Evolutionary conservation across 208 protist species (phyloP).

Genomic region (Wallacemonas sp.): DNA sequence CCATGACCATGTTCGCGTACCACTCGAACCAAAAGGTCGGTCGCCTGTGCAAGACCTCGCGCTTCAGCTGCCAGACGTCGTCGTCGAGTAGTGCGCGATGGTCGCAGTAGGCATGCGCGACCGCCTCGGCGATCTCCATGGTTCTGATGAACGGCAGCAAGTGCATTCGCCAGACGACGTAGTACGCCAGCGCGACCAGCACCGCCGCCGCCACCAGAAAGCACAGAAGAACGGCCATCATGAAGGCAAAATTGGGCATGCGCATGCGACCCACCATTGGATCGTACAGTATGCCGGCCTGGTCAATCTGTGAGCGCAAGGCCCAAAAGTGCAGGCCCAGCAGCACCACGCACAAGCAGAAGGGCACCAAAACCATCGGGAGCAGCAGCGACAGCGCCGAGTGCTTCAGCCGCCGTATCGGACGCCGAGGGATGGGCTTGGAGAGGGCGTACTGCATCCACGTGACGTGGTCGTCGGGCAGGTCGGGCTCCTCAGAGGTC

Average conservation of each 20-base stretch:
- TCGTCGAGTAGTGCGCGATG: neutral
- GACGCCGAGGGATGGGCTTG: conserved; percentile 2
- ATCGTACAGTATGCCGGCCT: neutral
- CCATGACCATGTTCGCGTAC: conserved; percentile 1
- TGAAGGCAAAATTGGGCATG: conserved; percentile 24
- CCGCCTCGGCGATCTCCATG: neutral
- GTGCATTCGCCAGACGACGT: conserved; percentile 17
- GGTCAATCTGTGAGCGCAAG: conserved; percentile 18
- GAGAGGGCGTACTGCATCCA: conserved; percentile 14
- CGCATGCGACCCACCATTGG: conserved; percentile 25
- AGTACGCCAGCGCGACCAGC: conserved; percentile 6
- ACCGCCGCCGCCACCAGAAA: conserved; percentile 25
- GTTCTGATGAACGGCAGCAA: conserved; percentile 1
- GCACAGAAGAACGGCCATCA: conserved; percentile 29
- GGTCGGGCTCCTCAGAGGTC: neutral
- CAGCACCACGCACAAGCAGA: conserved; percentile 27
- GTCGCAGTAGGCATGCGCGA: neutral
- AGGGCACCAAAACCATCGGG: conserved; percentile 20
- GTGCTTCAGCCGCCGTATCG: neutral
- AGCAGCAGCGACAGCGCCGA: neutral
- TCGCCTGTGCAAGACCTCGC: neutral
- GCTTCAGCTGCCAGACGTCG: neutral
- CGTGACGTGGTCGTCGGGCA: neutral
- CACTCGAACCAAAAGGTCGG: conserved; percentile 6
- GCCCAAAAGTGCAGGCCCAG: conserved; percentile 54